Evolutionary conservation across 2,329 filamentous ascomycete species (phyloP).

Genomic region (Alternaria sp.): DNA sequence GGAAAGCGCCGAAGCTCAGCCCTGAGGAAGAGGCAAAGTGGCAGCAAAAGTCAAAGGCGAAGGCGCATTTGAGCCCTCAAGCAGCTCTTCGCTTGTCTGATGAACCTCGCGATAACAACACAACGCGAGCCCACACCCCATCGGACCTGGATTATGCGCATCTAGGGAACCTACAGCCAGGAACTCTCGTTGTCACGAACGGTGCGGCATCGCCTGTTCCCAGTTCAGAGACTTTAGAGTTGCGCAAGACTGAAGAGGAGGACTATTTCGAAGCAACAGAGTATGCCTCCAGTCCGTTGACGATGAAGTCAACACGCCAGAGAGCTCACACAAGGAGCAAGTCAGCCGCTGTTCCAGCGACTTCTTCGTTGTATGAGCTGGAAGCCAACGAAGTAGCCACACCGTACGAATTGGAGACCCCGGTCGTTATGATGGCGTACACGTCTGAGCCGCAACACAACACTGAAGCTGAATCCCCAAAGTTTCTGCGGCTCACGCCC

Average conservation of each 20-base stretch:
- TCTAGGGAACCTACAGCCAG: constrained; percentile 50
- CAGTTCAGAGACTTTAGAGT: constrained; percentile 33
- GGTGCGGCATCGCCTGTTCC: constrained; percentile 55
- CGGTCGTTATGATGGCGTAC: not conserved
- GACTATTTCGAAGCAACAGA: constrained; percentile 41
- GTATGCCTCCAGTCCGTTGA: constrained; percentile 23
- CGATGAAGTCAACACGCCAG: constrained; percentile 25
- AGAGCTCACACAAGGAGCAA: constrained; percentile 36
- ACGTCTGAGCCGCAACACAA: constrained; percentile 6
- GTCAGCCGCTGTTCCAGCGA: constrained; percentile 28
- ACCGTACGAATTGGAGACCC: not conserved
- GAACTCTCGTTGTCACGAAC: constrained; percentile 56
- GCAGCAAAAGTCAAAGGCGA: constrained; percentile 24
- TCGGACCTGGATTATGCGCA: constrained; percentile 52
- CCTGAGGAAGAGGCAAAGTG: constrained; percentile 40
- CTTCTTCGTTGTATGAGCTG: constrained; percentile 18
- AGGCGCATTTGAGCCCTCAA: constrained; percentile 29
- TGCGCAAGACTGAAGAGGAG: constrained; percentile 16
- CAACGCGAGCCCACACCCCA: constrained; percentile 47
- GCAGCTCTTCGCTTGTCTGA: constrained; percentile 28
- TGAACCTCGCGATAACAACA: constrained; percentile 27
- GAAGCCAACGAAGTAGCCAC: not conserved
- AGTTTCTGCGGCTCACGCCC: constrained; percentile 23
- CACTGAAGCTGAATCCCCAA: constrained; percentile 12
- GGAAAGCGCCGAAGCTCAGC: constrained; percentile 33